A percentile compares a stretch with the other conserved stretches of the same genome.
Conservation (phyloP, 2,329 filamentous ascomycete genomes). For the Aaosphaeria pasadenensis region DNA sequence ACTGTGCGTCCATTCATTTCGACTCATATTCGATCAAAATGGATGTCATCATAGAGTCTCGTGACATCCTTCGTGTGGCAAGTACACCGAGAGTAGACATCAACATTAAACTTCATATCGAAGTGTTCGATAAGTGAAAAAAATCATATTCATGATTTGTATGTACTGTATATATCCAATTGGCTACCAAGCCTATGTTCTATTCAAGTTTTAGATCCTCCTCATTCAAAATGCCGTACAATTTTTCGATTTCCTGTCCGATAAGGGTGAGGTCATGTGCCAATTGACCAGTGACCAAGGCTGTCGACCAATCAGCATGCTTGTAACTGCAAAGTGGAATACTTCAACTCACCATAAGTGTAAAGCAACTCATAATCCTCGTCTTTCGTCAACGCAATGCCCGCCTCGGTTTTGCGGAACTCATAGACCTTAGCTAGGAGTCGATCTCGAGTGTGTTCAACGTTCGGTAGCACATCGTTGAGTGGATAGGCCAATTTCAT, state of each 20-base stretch:
- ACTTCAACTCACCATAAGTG: conserved; percentile 66
- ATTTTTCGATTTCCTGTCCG: conserved; percentile 53
- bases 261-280: conserved; percentile 55
- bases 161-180: neutral
- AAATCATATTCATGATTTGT: too few species aligned
- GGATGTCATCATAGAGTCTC: too few species aligned
- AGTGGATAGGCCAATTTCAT: conserved; percentile 94
- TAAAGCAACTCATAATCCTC: conserved; percentile 89
- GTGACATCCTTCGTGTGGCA: too few species aligned
- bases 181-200: neutral
- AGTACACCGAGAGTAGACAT: too few species aligned
- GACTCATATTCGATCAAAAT: too few species aligned
- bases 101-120: neutral
- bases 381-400: conserved; percentile 56
- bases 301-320: conserved; percentile 28
- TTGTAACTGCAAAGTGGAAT: too few species aligned
- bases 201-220: conserved; percentile 55
- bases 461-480: conserved; percentile 81
- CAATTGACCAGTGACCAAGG: conserved; percentile 61
- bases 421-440: conserved; percentile 84
- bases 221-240: conserved; percentile 62
- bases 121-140: too few species aligned
- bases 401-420: conserved; percentile 69
- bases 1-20: too few species aligned
- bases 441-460: conserved; percentile 75